phyloP scores from a whole-genome alignment of 208 protist genomes.

The Endotrypanum monterogeii region DNA sequence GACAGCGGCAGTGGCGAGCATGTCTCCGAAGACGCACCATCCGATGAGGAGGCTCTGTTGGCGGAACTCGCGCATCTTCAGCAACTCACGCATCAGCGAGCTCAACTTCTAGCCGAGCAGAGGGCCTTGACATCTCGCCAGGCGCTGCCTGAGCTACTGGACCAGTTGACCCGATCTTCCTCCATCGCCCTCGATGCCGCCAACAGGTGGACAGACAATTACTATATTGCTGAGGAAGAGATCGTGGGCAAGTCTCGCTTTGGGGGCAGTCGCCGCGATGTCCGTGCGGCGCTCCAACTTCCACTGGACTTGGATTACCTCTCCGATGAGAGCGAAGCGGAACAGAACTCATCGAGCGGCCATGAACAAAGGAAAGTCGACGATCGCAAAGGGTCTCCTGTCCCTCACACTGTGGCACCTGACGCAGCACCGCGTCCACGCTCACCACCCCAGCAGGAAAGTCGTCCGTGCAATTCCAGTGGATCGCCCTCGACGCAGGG shows the following conservation, averaged over 20 bases:
- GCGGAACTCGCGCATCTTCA: neutral
- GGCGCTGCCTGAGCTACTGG: conserved; percentile 24
- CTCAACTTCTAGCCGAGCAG: conserved; percentile 15
- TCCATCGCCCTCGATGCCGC: conserved; percentile 46
- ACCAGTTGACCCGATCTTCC: conserved; percentile 31
- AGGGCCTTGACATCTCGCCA: conserved; percentile 4
- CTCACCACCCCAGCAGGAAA: neutral
- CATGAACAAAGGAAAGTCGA: neutral
- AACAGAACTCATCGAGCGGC: neutral
- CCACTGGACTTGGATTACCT: conserved; percentile 60
- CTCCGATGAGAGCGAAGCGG: conserved; percentile 18
- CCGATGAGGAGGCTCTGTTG: neutral
- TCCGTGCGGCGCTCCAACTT: conserved; percentile 48
- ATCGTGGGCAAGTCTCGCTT: conserved; percentile 29
- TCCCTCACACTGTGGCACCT: neutral
- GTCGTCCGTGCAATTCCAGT: neutral
- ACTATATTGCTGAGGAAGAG: conserved; percentile 62
- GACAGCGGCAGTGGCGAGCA: neutral
- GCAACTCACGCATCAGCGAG: conserved; percentile 5
- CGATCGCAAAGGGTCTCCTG: neutral
- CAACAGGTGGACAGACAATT: conserved; percentile 89
- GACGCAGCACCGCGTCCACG: neutral
- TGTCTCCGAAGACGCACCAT: conserved; percentile 4
- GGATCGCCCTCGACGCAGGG: neutral
- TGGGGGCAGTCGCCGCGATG: conserved; percentile 33